Percentiles rank a stretch among this genome's conserved stretches.
Evolutionary conservation across 768 basidiomycete species (phyloP).

Genomic region (Hypsizygus marmoreus): DNA sequence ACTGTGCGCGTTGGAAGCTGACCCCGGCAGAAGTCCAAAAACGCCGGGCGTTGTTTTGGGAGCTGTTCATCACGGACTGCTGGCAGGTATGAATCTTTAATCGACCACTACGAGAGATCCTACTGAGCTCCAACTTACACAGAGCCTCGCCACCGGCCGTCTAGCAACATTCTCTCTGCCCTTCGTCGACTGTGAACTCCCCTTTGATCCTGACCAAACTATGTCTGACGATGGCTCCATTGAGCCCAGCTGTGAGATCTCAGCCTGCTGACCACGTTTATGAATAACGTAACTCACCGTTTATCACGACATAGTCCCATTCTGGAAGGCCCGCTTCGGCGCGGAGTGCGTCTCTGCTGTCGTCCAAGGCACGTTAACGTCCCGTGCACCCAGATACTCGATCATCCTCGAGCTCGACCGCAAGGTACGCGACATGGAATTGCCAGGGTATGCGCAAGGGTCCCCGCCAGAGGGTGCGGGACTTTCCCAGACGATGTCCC

Average conservation of each 20-base stretch:
- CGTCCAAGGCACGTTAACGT: constrained; percentile 67
- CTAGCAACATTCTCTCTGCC: constrained; percentile 69
- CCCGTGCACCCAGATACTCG: constrained; percentile 61
- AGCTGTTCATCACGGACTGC: constrained; percentile 71
- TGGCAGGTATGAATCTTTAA: constrained; percentile 56
- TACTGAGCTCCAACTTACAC: not conserved
- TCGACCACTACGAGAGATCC: not conserved
- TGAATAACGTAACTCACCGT: not conserved
- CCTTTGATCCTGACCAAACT: constrained; percentile 58
- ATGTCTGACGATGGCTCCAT: constrained; percentile 59
- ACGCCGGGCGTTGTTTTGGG: constrained; percentile 72
- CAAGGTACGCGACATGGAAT: constrained; percentile 67
- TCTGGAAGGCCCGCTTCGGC: constrained; percentile 72
- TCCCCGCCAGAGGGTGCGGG: constrained; percentile 49
- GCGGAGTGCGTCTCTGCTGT: constrained; percentile 67
- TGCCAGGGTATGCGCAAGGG: constrained; percentile 63
- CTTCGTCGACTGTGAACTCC: constrained; percentile 73
- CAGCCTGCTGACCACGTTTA: too few species aligned
- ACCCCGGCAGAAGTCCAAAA: constrained; percentile 66
- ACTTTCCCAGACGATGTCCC: constrained; percentile 65
- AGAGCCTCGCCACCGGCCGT: constrained; percentile 73
- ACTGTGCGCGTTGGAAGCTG: constrained; percentile 71
- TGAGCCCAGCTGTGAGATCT: constrained; percentile 58
- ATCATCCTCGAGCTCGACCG: constrained; percentile 65
- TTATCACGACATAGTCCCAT: constrained; percentile 53